Conservation (phyloP, 345 rosid genomes). For the Alliaria petiolata region DNA sequence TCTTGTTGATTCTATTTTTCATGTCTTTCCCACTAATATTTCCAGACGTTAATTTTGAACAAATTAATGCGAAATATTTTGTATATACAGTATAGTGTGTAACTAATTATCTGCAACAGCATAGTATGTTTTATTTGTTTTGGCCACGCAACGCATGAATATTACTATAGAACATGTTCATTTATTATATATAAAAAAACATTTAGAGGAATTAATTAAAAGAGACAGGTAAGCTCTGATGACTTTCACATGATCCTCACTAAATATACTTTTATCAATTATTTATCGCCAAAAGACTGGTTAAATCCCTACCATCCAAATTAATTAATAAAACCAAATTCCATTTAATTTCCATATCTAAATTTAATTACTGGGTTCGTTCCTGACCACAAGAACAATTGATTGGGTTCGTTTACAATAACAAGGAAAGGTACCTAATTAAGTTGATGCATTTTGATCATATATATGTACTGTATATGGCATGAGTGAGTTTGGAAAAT, state of each 20-base stretch:
- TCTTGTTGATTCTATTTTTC: neutral
- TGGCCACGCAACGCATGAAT: slow-evolving; percentile 14
- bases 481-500: slow-evolving; percentile 9
- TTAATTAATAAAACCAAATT: slow-evolving; percentile 12
- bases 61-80: neutral
- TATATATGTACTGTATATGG: neutral
- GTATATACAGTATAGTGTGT: neutral
- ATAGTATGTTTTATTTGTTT: neutral
- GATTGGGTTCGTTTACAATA: neutral
- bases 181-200: neutral
- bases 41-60: neutral
- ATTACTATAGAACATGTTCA: neutral
- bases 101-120: neutral
- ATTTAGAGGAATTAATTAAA: neutral
- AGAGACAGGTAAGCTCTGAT: slow-evolving; percentile 35
- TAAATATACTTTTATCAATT: slow-evolving; percentile 21
- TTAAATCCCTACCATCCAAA: slow-evolving; percentile 26
- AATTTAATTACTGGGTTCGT: slow-evolving; percentile 4
- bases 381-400: neutral
- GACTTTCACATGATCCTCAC: slow-evolving; percentile 34
- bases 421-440: neutral
- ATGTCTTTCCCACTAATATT: neutral
- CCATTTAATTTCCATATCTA: neutral
- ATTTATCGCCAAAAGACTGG: slow-evolving; percentile 19
- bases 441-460: neutral